Evolutionary conservation across 2,329 filamentous ascomycete genomes (phyloP), one percentile per base, ranked within the genome.

Genomic region (Akanthomyces uredinophilus): DNA sequence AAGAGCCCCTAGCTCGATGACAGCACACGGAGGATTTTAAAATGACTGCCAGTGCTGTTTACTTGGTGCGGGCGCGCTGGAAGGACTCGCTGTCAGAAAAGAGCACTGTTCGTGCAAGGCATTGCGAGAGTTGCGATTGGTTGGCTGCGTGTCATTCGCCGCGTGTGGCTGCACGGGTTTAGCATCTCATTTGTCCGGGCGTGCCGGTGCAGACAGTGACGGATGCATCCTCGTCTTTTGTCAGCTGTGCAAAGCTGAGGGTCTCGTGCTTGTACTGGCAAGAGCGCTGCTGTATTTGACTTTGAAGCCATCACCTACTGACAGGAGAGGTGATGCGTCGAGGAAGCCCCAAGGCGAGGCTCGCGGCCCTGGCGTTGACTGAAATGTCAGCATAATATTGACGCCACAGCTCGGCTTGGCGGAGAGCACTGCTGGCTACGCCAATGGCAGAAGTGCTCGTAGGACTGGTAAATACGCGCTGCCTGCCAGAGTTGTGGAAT

Each of bases 351-450:
- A 5, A 8, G 20, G 50, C 32, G 14, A 41, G 32, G 35, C 51
- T 41, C 20, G 29, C 50, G 11, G 27, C 20, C 51, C 5, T 20
- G 35, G 51, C n/a, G n/a, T 41, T 54, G 29, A 22, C 51, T 54
- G 29, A 22, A 35, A 41, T 22, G 11, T 24, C 32, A 41, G n/a
- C 32, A 32, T 11, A 54, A 54, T 54, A 54, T 54, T 54, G 10
- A 54, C 51, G 51, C 51, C 51, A 54, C 51, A 27, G 49, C 51
- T 27, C 10, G 8, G 18, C 51, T 54, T 54, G 51, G 51, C 51
- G 16, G 16, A 37, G 20, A 11, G n/a, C 7, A 20, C 20, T 13
- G 46, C 24, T 49, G 41, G 41, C 14, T 24, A 24, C 20, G 44
- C 44, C n/a, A 47, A 24, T 47, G 22, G 44, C 44, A 47, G 44